Evolutionary conservation across 2,329 filamentous ascomycete species (phyloP).

Genomic region (Teratosphaeria pseudoeucalypti): DNA sequence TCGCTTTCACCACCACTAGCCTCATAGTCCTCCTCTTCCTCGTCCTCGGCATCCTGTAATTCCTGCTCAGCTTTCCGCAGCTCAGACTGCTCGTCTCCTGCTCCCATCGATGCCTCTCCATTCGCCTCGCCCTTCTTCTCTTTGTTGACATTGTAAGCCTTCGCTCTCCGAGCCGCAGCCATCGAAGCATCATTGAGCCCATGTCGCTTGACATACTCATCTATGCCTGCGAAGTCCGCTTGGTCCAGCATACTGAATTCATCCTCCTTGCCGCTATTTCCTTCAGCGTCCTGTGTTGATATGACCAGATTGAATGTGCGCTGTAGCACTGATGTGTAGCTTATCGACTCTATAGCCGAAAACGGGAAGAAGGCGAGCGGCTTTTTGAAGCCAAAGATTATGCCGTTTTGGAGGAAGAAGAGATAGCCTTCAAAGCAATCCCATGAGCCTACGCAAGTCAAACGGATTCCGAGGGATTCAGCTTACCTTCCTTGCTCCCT

Average conservation of each 20-base stretch:
- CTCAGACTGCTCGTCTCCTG: constrained; percentile 16
- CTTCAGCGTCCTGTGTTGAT: constrained; percentile 23
- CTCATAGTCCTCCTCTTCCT: constrained; percentile 26
- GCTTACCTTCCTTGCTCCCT: constrained; percentile 53
- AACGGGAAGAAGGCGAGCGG: constrained; percentile 54
- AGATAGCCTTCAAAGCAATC: constrained; percentile 42
- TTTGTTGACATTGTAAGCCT: constrained; percentile 46
- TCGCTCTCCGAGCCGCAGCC: constrained; percentile 49
- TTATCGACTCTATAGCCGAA: constrained; percentile 47
- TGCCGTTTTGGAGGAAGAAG: constrained; percentile 51
- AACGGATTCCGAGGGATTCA: background rate
- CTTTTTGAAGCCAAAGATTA: constrained; percentile 57
- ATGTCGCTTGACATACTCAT: constrained; percentile 51
- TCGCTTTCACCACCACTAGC: constrained; percentile 25
- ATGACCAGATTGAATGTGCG: constrained; percentile 58
- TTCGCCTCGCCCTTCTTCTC: constrained; percentile 19
- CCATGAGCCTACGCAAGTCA: background rate
- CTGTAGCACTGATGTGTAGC: constrained; percentile 54
- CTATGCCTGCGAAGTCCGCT: constrained; percentile 51
- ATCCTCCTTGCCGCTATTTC: constrained; percentile 41
- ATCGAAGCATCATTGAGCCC: constrained; percentile 53
- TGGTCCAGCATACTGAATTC: constrained; percentile 59
- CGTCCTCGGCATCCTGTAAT: constrained; percentile 25
- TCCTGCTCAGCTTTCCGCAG: constrained; percentile 23
- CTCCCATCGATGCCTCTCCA: constrained; percentile 11